These are phyloP conservation scores for Phytophthora pseudosyringae DNA, from an alignment of 352 stramenopile genomes.

Conservation along the genomic window DNA sequence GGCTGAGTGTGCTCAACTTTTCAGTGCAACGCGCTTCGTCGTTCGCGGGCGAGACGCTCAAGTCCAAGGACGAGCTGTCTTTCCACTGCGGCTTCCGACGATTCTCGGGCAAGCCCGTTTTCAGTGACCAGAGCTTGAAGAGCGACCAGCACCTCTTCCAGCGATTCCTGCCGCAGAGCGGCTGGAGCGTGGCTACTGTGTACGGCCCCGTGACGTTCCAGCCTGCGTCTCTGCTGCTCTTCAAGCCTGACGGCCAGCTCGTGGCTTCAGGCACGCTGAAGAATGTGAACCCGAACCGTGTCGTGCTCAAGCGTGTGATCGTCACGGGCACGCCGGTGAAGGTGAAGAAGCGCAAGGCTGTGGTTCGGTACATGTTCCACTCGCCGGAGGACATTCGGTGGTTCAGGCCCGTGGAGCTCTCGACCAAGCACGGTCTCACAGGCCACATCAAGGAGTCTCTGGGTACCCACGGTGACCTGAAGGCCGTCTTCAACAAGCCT, in stretches of 20 bases:
- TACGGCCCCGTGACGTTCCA: constrained; percentile 97
- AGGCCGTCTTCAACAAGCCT: constrained; percentile 98
- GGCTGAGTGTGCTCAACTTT: constrained; percentile 98
- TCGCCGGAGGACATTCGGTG: constrained; percentile 98
- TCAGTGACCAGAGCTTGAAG: constrained; percentile 98
- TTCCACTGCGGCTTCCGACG: constrained; percentile 98
- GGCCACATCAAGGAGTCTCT: constrained; percentile 98
- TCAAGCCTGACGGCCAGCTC: constrained; percentile 83
- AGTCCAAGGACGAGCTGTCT: constrained; percentile 96
- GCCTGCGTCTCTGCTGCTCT: constrained; percentile 96
- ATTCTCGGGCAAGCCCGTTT: constrained; percentile 93
- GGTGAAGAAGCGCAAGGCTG: constrained; percentile 98
- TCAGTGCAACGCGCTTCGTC: constrained; percentile 87
- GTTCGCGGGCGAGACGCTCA: constrained; percentile 89
- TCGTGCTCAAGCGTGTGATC: constrained; percentile 98
- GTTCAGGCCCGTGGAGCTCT: constrained; percentile 98
- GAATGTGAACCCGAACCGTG: constrained; percentile 97
- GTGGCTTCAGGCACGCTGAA: constrained; percentile 95
- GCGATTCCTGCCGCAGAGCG: constrained; percentile 93
- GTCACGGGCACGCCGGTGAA: constrained; percentile 98
- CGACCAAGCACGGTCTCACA: constrained; percentile 98
- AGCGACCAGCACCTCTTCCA: constrained; percentile 99
- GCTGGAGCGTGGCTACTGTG: constrained; percentile 91
- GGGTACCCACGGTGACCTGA: constrained; percentile 99
- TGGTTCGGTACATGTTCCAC: constrained; percentile 99